A percentile compares a stretch with the other conserved stretches of the same genome.
Evolutionary conservation across 2,329 filamentous ascomycete species (phyloP).

Genomic region (Hypoxylon sp.): DNA sequence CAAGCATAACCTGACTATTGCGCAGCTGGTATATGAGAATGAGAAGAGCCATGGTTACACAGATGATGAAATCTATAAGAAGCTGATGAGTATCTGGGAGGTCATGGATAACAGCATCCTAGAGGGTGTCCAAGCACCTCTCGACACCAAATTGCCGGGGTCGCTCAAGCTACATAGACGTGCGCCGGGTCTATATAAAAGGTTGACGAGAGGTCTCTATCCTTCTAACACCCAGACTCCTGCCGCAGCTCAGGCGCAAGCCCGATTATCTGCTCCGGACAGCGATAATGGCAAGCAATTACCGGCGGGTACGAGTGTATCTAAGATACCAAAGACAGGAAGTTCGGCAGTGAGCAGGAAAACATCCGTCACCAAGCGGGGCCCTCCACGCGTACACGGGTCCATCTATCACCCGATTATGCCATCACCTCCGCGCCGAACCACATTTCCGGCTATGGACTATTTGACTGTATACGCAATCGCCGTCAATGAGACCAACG

Average conservation of each 20-base stretch:
- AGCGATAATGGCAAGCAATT: background rate
- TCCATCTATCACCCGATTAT: constrained; percentile 56
- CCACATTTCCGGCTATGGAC: constrained; percentile 60
- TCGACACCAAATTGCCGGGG: constrained; percentile 54
- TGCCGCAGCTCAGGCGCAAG: constrained; percentile 17
- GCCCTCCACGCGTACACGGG: constrained; percentile 54
- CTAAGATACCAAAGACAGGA: constrained; percentile 10
- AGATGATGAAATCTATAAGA: constrained; percentile 58
- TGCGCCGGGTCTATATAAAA: constrained; percentile 55
- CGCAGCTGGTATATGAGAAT: constrained; percentile 61
- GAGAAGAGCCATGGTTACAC: constrained; percentile 61
- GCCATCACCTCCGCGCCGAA: constrained; percentile 56
- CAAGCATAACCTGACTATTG: constrained; percentile 61
- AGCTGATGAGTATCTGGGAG: constrained; percentile 59
- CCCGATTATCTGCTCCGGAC: constrained; percentile 31
- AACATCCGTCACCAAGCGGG: constrained; percentile 41
- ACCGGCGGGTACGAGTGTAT: constrained; percentile 4
- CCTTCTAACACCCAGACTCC: constrained; percentile 46
- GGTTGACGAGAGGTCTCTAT: constrained; percentile 57
- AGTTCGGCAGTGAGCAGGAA: constrained; percentile 33
- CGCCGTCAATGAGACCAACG: constrained; percentile 63
- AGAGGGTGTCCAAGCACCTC: constrained; percentile 57
- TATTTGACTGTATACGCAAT: constrained; percentile 61
- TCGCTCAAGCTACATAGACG: constrained; percentile 58
- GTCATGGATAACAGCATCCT: constrained; percentile 62